Conservation (phyloP, 75 land plant species). For the Picea sitchensis region DNA sequence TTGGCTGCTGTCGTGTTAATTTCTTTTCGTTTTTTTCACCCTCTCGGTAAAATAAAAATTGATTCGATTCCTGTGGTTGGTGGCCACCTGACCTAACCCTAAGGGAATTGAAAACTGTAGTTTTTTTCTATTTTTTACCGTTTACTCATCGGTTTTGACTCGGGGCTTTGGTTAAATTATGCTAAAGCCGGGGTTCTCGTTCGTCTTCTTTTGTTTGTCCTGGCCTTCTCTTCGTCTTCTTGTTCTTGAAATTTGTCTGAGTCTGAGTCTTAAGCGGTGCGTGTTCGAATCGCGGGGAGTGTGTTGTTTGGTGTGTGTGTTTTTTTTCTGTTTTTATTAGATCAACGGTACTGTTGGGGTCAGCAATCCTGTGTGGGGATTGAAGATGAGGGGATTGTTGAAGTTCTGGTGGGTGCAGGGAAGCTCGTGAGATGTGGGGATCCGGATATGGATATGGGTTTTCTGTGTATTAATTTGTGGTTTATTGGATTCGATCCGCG, state of each 20-base stretch:
- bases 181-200: no score
- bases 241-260: neutral
- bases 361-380: conserved; percentile 10
- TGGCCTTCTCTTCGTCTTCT: neutral
- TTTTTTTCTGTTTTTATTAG: neutral
- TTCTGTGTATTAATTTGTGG: neutral
- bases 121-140: no score
- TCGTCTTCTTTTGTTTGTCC: neutral
- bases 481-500: no score
- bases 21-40: no score
- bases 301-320: neutral
- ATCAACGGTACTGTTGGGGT: neutral
- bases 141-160: no score
- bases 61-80: conserved; percentile 9
- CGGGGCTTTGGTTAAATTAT: no score
- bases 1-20: no score
- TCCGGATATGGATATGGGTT: neutral
- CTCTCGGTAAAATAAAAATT: neutral
- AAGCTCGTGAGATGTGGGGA: neutral
- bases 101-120: no score
- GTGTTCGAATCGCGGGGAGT: neutral
- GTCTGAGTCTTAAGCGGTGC: neutral
- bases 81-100: neutral
- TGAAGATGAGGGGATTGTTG: neutral
- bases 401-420: neutral